Conservation (phyloP, 805 yeast genomes). For the Saturnispora gosingensis region DNA sequence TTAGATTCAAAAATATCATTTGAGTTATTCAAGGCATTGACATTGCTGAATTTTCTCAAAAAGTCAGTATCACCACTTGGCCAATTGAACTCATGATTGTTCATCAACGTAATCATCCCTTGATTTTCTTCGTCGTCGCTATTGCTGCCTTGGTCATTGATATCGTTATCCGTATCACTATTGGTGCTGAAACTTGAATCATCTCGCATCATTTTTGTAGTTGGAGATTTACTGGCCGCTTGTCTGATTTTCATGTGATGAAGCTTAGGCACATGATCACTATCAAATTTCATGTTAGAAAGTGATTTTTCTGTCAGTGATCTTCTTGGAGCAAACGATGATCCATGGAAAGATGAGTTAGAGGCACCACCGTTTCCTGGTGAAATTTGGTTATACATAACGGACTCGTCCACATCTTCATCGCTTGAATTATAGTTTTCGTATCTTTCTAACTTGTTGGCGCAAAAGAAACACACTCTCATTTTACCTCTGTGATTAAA, state of each 20-base stretch:
- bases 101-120: slow-evolving; percentile 23
- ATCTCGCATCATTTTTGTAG: neutral
- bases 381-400: neutral
- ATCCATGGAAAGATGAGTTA: slow-evolving; percentile 1
- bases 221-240: slow-evolving; percentile 1
- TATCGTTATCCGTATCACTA: neutral
- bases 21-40: neutral
- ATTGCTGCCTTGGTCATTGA: neutral
- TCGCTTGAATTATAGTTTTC: slow-evolving; percentile 61
- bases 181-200: neutral
- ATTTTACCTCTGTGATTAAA: slow-evolving; percentile 58
- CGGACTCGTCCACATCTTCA: slow-evolving; percentile 23
- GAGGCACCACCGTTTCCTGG: neutral
- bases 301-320: neutral
- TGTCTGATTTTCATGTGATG: slow-evolving; percentile 6
- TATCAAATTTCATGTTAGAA: neutral
- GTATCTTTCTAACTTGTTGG: slow-evolving; percentile 49
- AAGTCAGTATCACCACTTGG: slow-evolving; percentile 12
- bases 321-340: neutral
- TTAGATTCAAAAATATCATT: neutral
- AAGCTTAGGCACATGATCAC: slow-evolving; percentile 1
- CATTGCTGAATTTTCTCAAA: neutral
- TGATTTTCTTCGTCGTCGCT: neutral
- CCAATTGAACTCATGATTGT: slow-evolving; percentile 27
- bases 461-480: slow-evolving; percentile 72